A percentile compares a stretch with the other conserved stretches of the same genome.
Conservation (phyloP, 2,329 filamentous ascomycete genomes). For the Phyllosticta citrichinensis region DNA sequence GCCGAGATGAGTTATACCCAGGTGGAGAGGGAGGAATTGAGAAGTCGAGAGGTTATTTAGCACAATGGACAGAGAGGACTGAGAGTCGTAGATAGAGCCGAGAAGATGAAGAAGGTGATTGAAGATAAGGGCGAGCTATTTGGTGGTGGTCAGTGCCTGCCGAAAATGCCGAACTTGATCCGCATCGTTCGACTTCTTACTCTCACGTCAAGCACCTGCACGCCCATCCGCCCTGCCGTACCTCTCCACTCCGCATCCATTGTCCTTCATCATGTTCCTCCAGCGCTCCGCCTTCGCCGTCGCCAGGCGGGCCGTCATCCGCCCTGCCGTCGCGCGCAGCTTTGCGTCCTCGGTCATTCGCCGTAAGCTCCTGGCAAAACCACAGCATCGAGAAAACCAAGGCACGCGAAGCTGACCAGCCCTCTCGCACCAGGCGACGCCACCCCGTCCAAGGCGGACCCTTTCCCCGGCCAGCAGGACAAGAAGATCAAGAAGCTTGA, state of each 20-base stretch:
- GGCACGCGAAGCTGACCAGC: slow-evolving; percentile 23
- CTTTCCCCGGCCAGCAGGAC: slow-evolving; percentile 27
- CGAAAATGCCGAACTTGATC: not conserved
- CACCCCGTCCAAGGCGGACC: slow-evolving; percentile 21
- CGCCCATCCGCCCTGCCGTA: slow-evolving; percentile 15
- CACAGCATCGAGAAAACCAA: slow-evolving; percentile 4
- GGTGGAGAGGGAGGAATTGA: not conserved
- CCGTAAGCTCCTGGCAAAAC: slow-evolving; percentile 29
- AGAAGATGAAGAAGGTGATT: not conserved
- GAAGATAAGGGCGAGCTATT: slow-evolving; percentile 4
- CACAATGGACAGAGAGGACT: not conserved
- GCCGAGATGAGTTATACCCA: slow-evolving; percentile 9
- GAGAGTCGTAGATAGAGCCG: not conserved
- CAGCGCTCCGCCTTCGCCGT: slow-evolving; percentile 41
- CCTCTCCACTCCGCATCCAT: slow-evolving; percentile 28
- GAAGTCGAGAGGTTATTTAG: not conserved
- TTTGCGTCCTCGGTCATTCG: slow-evolving; percentile 38
- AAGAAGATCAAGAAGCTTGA: slow-evolving; percentile 36
- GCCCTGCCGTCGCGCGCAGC: slow-evolving; percentile 32
- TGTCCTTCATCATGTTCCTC: slow-evolving; percentile 35
- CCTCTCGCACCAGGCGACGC: slow-evolving; percentile 20
- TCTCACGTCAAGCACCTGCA: slow-evolving; percentile 3
- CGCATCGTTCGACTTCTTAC: slow-evolving; percentile 10
- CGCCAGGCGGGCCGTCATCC: slow-evolving; percentile 34
- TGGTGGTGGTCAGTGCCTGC: slow-evolving; percentile 3